Percentiles rank a stretch among this genome's conserved stretches.
Conservation (phyloP, 2,329 filamentous ascomycete species). For the Colletotrichum simmondsii region DNA sequence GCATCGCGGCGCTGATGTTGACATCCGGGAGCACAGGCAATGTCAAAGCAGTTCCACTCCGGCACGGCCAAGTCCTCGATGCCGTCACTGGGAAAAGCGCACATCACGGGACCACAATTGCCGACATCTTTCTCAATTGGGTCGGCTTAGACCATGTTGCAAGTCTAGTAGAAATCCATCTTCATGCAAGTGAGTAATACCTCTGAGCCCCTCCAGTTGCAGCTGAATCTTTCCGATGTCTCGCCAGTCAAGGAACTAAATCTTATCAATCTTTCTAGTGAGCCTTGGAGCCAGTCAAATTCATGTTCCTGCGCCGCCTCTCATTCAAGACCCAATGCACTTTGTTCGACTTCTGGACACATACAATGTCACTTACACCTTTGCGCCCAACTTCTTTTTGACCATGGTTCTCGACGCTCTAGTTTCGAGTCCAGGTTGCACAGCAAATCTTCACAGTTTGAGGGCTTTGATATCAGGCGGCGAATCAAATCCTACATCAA, state of each 20-base stretch:
- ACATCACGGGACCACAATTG: constrained; percentile 38
- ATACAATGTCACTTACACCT: constrained; percentile 54
- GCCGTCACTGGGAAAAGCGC: constrained; percentile 52
- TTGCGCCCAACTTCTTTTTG: constrained; percentile 54
- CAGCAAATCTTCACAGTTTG: constrained; percentile 41
- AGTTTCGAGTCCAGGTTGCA: not conserved
- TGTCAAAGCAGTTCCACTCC: constrained; percentile 60
- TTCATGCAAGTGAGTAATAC: constrained; percentile 49
- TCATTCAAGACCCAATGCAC: constrained; percentile 49
- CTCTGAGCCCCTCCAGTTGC: no score
- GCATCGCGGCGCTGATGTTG: constrained; percentile 55
- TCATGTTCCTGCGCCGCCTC: constrained; percentile 53
- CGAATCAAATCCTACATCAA: constrained; percentile 54
- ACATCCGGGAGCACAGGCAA: constrained; percentile 64
- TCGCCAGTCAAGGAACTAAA: not conserved
- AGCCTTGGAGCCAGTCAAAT: constrained; percentile 53
- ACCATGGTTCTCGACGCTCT: constrained; percentile 37
- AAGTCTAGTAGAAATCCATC: constrained; percentile 60
- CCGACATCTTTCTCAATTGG: constrained; percentile 57
- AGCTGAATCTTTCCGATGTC: not conserved
- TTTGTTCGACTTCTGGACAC: constrained; percentile 52
- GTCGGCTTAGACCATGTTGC: constrained; percentile 65
- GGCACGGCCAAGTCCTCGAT: constrained; percentile 53
- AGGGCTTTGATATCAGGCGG: constrained; percentile 53
- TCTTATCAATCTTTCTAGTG: constrained; percentile 37